These are phyloP conservation scores for Austroboletus eburneus DNA, from an alignment of 768 basidiomycete species.

Conservation along the genomic window DNA sequence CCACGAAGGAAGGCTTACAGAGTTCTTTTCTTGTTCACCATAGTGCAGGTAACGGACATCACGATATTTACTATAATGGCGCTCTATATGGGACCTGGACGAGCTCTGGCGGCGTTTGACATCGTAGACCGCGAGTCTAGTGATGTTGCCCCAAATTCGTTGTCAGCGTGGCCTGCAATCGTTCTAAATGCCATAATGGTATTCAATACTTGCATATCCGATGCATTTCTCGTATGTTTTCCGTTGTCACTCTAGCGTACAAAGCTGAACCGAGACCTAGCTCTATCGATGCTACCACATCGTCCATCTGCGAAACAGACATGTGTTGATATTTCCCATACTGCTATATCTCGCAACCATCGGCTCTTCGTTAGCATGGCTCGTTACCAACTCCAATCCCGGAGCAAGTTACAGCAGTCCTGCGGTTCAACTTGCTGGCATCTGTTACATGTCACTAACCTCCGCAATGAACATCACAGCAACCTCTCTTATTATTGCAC, in stretches of 20 bases:
- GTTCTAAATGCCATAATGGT: background rate
- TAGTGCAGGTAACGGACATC: background rate
- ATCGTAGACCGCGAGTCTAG: no score
- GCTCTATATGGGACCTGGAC: background rate
- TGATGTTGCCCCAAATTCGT: background rate
- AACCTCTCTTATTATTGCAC: slow-evolving; percentile 9
- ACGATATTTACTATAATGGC: background rate
- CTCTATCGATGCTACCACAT: slow-evolving; percentile 23
- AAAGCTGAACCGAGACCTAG: slow-evolving; percentile 1
- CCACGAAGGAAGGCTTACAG: background rate
- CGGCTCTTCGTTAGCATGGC: slow-evolving; percentile 15
- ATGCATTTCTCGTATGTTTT: background rate
- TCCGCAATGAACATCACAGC: slow-evolving; percentile 14
- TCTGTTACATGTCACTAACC: slow-evolving; percentile 10
- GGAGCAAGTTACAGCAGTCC: no score
- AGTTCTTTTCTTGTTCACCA: background rate
- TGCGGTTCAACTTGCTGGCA: background rate
- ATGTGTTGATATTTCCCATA: background rate
- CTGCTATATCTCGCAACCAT: slow-evolving; percentile 14
- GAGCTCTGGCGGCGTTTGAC: background rate
- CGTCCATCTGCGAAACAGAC: no score
- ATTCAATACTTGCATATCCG: background rate
- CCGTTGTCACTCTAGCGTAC: background rate
- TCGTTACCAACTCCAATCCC: background rate
- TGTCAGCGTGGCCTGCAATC: background rate